A percentile compares a stretch with the other conserved stretches of the same genome.
Conservation (phyloP, 768 basidiomycete species). For the Xerocomus potaroensis region DNA sequence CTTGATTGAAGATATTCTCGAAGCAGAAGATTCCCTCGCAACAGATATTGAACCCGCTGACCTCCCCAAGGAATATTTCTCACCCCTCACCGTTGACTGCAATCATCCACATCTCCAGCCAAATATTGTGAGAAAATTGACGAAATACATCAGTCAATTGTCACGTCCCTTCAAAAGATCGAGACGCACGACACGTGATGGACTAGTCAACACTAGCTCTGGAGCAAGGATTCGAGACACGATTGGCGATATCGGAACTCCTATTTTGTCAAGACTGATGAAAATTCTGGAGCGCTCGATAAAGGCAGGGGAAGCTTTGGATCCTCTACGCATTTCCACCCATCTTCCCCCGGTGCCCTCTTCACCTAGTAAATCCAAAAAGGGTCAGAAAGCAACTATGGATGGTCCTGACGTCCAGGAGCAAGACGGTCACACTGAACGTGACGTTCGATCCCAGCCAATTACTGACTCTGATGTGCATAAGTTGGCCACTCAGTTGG, state of each 20-base stretch:
- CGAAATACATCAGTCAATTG: conserved; percentile 63
- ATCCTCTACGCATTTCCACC: conserved; percentile 52
- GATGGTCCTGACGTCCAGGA: conserved; percentile 5
- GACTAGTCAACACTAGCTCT: conserved; percentile 26
- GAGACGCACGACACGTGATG: conserved; percentile 41
- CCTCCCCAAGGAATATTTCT: conserved; percentile 63
- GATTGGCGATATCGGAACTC: conserved; percentile 65
- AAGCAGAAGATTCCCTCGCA: conserved; percentile 69
- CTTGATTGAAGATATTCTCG: conserved; percentile 80
- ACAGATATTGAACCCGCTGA: conserved; percentile 48
- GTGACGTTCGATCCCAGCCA: conserved; percentile 15
- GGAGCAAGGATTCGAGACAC: conserved; percentile 50
- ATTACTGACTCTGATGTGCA: conserved; percentile 49
- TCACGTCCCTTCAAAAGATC: conserved; percentile 66
- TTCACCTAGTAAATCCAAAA: conserved; percentile 46
- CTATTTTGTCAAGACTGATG: conserved; percentile 58
- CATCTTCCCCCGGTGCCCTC: conserved; percentile 19
- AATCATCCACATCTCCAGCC: conserved; percentile 59
- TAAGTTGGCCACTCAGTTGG: conserved; percentile 47
- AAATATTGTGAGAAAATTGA: conserved; percentile 59
- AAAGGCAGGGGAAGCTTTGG: conserved; percentile 67
- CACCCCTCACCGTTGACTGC: conserved; percentile 50
- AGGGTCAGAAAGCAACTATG: conserved; percentile 34
- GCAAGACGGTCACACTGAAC: neutral
- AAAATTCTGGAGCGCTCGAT: conserved; percentile 80